These are phyloP conservation scores for Chrysosphaeria jannelii DNA, from an alignment of 2,329 filamentous ascomycete species.

Conservation along the genomic window DNA sequence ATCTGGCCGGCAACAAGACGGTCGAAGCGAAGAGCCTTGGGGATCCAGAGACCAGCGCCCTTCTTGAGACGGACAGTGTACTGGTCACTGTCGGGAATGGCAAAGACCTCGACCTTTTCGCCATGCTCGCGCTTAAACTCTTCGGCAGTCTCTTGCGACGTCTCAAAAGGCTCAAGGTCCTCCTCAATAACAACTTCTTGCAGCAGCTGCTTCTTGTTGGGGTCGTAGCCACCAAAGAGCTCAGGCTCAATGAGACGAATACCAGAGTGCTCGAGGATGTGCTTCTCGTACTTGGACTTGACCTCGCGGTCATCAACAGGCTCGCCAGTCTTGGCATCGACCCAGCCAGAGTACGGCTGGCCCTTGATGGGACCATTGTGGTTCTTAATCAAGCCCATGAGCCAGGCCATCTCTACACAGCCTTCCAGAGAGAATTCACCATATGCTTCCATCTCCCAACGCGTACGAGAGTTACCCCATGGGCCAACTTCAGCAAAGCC, in stretches of 20 bases:
- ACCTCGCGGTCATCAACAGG: slow-evolving; percentile 96
- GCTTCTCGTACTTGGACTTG: slow-evolving; percentile 91
- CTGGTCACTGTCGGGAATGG: slow-evolving; percentile 77
- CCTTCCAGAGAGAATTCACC: slow-evolving; percentile 93
- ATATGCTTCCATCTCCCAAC: slow-evolving; percentile 98
- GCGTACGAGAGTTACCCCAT: slow-evolving; percentile 93
- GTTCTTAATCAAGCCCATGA: slow-evolving; percentile 98
- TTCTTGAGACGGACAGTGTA: slow-evolving; percentile 88
- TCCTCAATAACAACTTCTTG: slow-evolving; percentile 95
- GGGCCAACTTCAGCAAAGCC: slow-evolving; percentile 89
- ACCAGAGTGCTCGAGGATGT: slow-evolving; percentile 84
- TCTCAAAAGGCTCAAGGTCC: slow-evolving; percentile 87
- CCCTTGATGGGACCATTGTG: slow-evolving; percentile 92
- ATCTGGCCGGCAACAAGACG: slow-evolving; percentile 92
- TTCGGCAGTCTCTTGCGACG: slow-evolving; percentile 86
- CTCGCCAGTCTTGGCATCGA: slow-evolving; percentile 78
- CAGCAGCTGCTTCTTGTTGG: slow-evolving; percentile 92
- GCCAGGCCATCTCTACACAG: slow-evolving; percentile 98
- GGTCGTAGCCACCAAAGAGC: slow-evolving; percentile 87
- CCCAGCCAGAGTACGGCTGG: slow-evolving; percentile 87
- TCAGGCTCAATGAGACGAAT: slow-evolving; percentile 96
- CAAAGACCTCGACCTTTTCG: slow-evolving; percentile 92
- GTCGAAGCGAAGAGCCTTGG: slow-evolving; percentile 90
- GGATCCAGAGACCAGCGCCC: slow-evolving; percentile 80
- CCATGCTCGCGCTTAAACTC: slow-evolving; percentile 95